phyloP scores from a whole-genome alignment of 2,329 filamentous ascomycete genomes.

The Neopestalotiopsis sp. region DNA sequence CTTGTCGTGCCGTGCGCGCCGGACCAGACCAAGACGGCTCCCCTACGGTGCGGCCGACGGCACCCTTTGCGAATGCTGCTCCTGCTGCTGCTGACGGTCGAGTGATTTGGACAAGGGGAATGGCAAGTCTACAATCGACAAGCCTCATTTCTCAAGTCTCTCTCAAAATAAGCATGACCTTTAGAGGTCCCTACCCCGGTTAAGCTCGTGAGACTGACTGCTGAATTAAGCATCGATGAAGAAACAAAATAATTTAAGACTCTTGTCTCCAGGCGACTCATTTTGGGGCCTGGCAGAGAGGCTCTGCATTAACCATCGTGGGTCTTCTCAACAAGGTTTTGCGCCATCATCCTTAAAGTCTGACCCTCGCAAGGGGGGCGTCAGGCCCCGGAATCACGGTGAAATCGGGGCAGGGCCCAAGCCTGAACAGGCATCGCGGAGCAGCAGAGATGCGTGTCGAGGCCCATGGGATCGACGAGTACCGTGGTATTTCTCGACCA shows the following conservation, averaged over 20 bases:
- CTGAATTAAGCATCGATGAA: not conserved
- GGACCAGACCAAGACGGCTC: not conserved
- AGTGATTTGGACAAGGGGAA: no score
- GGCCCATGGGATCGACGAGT: conserved; percentile 17
- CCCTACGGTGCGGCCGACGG: not conserved
- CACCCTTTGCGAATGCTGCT: not conserved
- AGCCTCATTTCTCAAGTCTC: no score
- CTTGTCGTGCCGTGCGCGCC: not conserved
- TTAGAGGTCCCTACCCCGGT: not conserved
- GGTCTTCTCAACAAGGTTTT: conserved; percentile 16
- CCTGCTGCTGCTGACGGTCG: no score
- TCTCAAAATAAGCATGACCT: not conserved
- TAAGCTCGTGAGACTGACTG: not conserved
- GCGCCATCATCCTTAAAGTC: conserved; percentile 6
- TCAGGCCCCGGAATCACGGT: conserved; percentile 7
- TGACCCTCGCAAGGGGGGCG: conserved; percentile 1
- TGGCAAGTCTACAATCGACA: no score
- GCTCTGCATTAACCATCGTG: conserved; percentile 17
- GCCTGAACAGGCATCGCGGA: conserved; percentile 13
- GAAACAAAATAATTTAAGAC: not conserved
- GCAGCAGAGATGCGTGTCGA: not conserved
- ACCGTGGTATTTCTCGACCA: conserved; percentile 18
- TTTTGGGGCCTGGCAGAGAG: not conserved
- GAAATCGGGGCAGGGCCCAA: not conserved
- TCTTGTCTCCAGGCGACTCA: not conserved